Evolutionary conservation across 768 basidiomycete genomes (phyloP).

Genomic region (Kondoa subrosea): DNA sequence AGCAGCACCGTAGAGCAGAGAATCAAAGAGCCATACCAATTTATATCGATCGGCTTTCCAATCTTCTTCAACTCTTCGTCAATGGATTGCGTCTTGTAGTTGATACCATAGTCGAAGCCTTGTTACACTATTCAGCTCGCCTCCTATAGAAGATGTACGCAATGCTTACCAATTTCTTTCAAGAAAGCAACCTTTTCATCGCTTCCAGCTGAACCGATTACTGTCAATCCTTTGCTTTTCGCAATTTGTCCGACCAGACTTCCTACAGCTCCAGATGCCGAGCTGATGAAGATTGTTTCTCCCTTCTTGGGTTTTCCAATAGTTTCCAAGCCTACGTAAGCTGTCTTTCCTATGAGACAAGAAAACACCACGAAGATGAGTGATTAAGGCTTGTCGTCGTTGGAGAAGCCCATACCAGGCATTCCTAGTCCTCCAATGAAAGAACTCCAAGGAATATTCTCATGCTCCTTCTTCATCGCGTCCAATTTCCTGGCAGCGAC

Average conservation of each 20-base stretch:
- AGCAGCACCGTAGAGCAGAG: no score
- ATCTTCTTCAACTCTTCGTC: slow-evolving; percentile 42
- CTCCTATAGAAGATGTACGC: no score
- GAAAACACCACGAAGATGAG: no score
- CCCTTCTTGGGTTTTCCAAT: slow-evolving; percentile 39
- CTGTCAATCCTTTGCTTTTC: slow-evolving; percentile 40
- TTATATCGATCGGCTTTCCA: slow-evolving; percentile 36
- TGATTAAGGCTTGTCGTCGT: no score
- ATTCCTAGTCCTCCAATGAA: slow-evolving; percentile 30
- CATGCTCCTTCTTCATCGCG: slow-evolving; percentile 14
- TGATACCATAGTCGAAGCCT: slow-evolving; percentile 53
- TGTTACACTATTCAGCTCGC: no score
- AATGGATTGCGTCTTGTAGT: slow-evolving; percentile 46
- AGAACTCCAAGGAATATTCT: slow-evolving; percentile 8
- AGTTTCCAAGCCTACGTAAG: slow-evolving; percentile 35
- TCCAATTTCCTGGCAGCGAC: slow-evolving; percentile 8
- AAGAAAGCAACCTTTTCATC: slow-evolving; percentile 56
- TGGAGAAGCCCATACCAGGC: slow-evolving; percentile 31
- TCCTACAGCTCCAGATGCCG: slow-evolving; percentile 44
- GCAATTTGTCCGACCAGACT: slow-evolving; percentile 43
- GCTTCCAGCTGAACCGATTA: slow-evolving; percentile 53
- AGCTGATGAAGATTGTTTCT: slow-evolving; percentile 40
- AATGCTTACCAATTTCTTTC: slow-evolving; percentile 44
- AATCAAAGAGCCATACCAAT: no score
- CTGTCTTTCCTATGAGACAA: slow-evolving; percentile 28